Evolutionary conservation across 371 early-diverging fungal species (phyloP).

Genomic region (Mycotypha africana): DNA sequence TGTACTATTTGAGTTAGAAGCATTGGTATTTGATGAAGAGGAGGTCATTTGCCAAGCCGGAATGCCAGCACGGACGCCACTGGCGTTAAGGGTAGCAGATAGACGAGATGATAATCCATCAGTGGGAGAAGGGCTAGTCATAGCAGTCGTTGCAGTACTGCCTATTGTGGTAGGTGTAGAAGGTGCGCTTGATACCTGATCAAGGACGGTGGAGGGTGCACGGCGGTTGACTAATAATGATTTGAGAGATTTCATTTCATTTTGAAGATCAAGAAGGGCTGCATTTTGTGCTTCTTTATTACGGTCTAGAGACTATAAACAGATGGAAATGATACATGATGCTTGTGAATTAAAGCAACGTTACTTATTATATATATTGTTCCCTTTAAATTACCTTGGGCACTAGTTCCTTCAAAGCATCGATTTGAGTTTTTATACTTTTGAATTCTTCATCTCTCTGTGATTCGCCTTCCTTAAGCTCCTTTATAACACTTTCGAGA

Average conservation of each 20-base stretch:
- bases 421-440: slow-evolving; percentile 70
- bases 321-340: too few species aligned
- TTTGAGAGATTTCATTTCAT: slow-evolving; percentile 89
- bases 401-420: slow-evolving; percentile 68
- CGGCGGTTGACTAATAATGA: slow-evolving; percentile 80
- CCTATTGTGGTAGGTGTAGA: not conserved
- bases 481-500: slow-evolving; percentile 63
- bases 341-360: too few species aligned
- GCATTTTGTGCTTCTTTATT: slow-evolving; percentile 65
- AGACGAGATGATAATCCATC: slow-evolving; percentile 35
- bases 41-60: slow-evolving; percentile 74
- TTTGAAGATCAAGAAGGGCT: slow-evolving; percentile 80
- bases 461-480: slow-evolving; percentile 66
- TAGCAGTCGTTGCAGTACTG: slow-evolving; percentile 4
- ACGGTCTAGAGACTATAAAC: slow-evolving; percentile 67
- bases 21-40: not conserved
- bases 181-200: slow-evolving; percentile 17
- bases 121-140: slow-evolving; percentile 7
- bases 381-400: slow-evolving; percentile 58
- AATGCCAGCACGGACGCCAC: slow-evolving; percentile 37
- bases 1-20: not conserved
- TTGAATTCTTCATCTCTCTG: slow-evolving; percentile 68
- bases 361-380: not conserved
- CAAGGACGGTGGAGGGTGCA: slow-evolving; percentile 18
- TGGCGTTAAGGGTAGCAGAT: slow-evolving; percentile 24